These are phyloP conservation scores for Cerrena zonata DNA, from an alignment of 1,284 basidiomycete species.

Conservation along the genomic window DNA sequence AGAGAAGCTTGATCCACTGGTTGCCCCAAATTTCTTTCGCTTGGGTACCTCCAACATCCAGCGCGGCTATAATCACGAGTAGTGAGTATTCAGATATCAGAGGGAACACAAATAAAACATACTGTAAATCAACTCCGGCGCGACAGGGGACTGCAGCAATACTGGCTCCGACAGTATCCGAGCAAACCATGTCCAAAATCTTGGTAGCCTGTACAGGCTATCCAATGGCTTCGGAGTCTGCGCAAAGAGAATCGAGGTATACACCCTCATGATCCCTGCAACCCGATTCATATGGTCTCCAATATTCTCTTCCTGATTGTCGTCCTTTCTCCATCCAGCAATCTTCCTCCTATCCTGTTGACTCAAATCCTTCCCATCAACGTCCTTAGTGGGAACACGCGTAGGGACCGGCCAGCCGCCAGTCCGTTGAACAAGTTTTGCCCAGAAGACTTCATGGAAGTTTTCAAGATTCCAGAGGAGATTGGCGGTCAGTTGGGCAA, in stretches of 20 bases:
- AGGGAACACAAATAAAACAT: constrained; percentile 28
- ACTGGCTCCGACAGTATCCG: constrained; percentile 48
- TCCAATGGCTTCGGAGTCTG: constrained; percentile 39
- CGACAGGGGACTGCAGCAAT: constrained; percentile 51
- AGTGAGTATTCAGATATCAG: constrained; percentile 17
- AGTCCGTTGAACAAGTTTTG: constrained; percentile 75
- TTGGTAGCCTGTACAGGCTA: constrained; percentile 51
- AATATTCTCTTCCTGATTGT: constrained; percentile 41
- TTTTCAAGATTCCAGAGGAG: constrained; percentile 56
- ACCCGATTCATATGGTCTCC: constrained; percentile 74
- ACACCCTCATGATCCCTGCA: constrained; percentile 80
- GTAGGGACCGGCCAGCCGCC: constrained; percentile 68
- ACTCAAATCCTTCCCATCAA: constrained; percentile 42
- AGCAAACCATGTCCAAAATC: constrained; percentile 67
- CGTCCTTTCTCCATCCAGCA: constrained; percentile 56
- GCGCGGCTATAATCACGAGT: constrained; percentile 41
- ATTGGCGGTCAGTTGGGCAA: constrained; percentile 72
- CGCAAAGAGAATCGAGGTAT: constrained; percentile 69
- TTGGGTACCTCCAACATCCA: constrained; percentile 67
- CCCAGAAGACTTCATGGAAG: constrained; percentile 76
- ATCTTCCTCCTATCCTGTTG: constrained; percentile 58
- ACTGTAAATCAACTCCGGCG: constrained; percentile 64
- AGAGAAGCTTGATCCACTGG: constrained; percentile 77
- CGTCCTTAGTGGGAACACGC: constrained; percentile 44
- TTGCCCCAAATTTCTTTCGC: constrained; percentile 63